phyloP scores from a whole-genome alignment of 768 basidiomycete species.

The Sarcodon sp. region DNA sequence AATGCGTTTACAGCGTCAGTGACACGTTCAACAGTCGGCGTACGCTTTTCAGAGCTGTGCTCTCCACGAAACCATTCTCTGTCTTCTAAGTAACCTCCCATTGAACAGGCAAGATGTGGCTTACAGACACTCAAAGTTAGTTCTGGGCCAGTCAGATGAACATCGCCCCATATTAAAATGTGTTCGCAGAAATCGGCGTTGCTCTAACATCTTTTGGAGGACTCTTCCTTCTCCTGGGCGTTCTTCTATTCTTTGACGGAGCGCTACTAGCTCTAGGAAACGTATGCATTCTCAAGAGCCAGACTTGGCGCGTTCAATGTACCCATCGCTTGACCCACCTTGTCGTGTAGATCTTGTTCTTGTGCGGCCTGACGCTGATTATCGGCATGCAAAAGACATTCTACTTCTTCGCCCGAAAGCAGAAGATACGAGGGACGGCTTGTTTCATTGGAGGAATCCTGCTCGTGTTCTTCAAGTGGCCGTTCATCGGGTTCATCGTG shows the following conservation, averaged over 20 bases:
- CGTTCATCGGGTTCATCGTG: conserved; percentile 84
- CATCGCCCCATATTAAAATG: neutral
- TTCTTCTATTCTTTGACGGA: conserved; percentile 94
- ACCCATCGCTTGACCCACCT: neutral
- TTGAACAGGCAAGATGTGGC: conserved; percentile 33
- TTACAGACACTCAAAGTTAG: conserved; percentile 55
- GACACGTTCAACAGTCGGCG: no score
- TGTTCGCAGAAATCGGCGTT: conserved; percentile 83
- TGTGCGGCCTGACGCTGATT: conserved; percentile 89
- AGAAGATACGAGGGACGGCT: conserved; percentile 83
- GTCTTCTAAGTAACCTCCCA: neutral
- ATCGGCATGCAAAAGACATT: conserved; percentile 97
- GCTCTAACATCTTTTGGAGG: conserved; percentile 92
- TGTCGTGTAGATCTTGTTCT: conserved; percentile 70
- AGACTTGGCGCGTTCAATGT: neutral
- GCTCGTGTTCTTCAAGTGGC: conserved; percentile 92
- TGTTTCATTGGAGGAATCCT: conserved; percentile 87
- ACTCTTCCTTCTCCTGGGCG: conserved; percentile 92
- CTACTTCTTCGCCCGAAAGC: conserved; percentile 92
- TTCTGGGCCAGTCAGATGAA: conserved; percentile 2
- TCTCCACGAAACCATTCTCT: neutral
- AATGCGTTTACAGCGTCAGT: no score
- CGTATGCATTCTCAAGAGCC: conserved; percentile 28
- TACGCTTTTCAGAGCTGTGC: neutral
- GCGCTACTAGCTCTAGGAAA: conserved; percentile 95